Base-by-base conservation (phyloP, 164 flowering plant genomes). In the Echeveria elegans region DNA sequence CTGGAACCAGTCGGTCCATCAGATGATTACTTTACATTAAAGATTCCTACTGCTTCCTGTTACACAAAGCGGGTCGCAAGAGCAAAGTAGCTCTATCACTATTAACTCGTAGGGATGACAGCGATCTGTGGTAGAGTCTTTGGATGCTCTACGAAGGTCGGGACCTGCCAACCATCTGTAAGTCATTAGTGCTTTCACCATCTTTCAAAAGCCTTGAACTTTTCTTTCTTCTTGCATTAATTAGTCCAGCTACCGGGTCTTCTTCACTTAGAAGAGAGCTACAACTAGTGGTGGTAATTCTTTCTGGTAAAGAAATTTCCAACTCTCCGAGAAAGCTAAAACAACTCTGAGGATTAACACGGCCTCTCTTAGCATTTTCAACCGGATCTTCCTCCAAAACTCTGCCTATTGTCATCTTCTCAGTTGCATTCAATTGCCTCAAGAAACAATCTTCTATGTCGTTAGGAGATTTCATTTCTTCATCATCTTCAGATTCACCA, bases 401-500 rank as follows among this genome's bases (percentile, higher is more conserved):
- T 43, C 41, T 70, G 23, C 24, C 70, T 71, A 72, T 65, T 37
- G 65, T 74, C 23, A 63, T 72, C 38, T 80, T 72, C 38, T 76
- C 77, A 7, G 37, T 34, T 34, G 37, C 37, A 15, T 73, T 72
- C 50, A 68, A 65, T 58, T 79, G 85, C 74, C 84, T 83, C 70
- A 84, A 75, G 81, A 89, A 90, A 77, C 84, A 72, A 59, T 86
- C 88, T 74, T 89, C 94, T 23, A 85, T 78, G 34, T 83, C 91
- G 26, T 77, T 71, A 40, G 79, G 45, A 28, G 78, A 75, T 45
- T 81, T 81, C 12, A 18, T 77, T 68, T 77, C 85, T 23, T 28
- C 73, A 37, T 67, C 75, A 24, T 71, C 82, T 64, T 80, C 85
- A 31, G 48, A 71, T 18, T 66, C 74, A 16, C 78, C 80, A 64